Evolutionary conservation across 371 early-diverging fungal species (phyloP).

Genomic region (Rhizopus stolonifer): DNA sequence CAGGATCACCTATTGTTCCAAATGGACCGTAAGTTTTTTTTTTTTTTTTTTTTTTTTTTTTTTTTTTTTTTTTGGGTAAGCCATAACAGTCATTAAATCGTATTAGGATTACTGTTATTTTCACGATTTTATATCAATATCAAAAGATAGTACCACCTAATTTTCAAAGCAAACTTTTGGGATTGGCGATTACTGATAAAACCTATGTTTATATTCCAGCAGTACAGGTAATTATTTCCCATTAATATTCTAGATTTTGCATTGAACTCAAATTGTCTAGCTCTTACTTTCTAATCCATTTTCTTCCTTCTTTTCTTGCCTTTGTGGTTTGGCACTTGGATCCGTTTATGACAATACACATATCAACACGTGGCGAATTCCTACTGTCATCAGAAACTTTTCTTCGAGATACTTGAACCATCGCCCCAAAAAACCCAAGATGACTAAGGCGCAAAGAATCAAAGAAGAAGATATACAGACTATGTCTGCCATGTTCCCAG

Average conservation of each 20-base stretch:
- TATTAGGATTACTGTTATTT: constrained; percentile 56
- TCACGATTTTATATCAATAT: constrained; percentile 59
- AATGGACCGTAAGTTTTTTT: constrained; percentile 22
- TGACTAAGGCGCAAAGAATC: constrained; percentile 2
- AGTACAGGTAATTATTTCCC: constrained; percentile 52
- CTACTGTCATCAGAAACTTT: constrained; percentile 28
- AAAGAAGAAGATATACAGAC: constrained; percentile 49
- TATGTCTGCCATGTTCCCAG: constrained; percentile 53
- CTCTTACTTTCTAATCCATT: constrained; percentile 45
- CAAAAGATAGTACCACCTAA: constrained; percentile 51
- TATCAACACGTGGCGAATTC: constrained; percentile 58
- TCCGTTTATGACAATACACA: constrained; percentile 49
- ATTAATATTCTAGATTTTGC: no score
- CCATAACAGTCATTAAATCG: no score
- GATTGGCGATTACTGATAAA: constrained; percentile 58
- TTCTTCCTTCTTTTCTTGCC: constrained; percentile 46
- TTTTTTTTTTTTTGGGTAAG: neutral
- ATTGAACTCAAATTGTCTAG: no score
- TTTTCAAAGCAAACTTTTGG: constrained; percentile 51
- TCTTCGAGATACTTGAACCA: constrained; percentile 24
- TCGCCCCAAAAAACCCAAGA: neutral
- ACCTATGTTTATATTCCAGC: constrained; percentile 56
- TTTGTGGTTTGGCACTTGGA: constrained; percentile 59
- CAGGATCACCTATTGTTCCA: constrained; percentile 13
- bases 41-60: neutral